phyloP scores from a whole-genome alignment of 352 stramenopile genomes.

The Pythium monospermum region DNA sequence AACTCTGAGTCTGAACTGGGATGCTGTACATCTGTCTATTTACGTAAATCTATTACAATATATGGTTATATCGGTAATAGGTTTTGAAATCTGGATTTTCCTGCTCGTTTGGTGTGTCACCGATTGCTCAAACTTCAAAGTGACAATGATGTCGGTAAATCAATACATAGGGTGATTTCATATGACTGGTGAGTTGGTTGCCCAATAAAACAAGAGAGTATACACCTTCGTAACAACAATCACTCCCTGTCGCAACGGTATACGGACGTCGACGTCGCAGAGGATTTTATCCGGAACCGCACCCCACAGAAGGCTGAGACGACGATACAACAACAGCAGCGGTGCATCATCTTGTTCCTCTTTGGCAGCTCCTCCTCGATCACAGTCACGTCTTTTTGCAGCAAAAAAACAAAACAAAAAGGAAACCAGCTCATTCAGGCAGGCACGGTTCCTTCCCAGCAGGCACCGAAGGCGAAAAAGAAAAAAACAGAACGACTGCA shows the following conservation, averaged over 20 bases:
- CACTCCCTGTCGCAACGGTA: too few species aligned
- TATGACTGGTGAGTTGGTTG: too few species aligned
- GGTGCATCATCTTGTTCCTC: conserved; percentile 16
- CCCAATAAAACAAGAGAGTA: too few species aligned
- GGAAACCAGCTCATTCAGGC: conserved; percentile 16
- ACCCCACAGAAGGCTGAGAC: conserved; percentile 5
- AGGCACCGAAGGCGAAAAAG: conserved; percentile 17
- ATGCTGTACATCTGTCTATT: too few species aligned
- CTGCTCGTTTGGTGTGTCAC: background rate
- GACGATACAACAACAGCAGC: conserved; percentile 10
- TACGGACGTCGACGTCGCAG: too few species aligned
- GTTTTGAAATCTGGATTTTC: too few species aligned
- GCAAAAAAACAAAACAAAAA: conserved; percentile 19
- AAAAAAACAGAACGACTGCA: conserved; percentile 25
- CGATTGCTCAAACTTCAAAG: conserved; percentile 4
- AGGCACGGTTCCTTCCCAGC: background rate
- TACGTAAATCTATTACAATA: too few species aligned
- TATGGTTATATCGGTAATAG: too few species aligned
- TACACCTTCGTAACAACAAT: too few species aligned
- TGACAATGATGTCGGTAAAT: too few species aligned
- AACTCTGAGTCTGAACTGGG: too few species aligned
- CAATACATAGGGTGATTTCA: too few species aligned
- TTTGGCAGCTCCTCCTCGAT: background rate
- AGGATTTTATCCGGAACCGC: conserved; percentile 17
- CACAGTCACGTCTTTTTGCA: conserved; percentile 17